phyloP scores from a whole-genome alignment of 2,329 filamentous ascomycete genomes.

The Phaeoacremonium minimum region DNA sequence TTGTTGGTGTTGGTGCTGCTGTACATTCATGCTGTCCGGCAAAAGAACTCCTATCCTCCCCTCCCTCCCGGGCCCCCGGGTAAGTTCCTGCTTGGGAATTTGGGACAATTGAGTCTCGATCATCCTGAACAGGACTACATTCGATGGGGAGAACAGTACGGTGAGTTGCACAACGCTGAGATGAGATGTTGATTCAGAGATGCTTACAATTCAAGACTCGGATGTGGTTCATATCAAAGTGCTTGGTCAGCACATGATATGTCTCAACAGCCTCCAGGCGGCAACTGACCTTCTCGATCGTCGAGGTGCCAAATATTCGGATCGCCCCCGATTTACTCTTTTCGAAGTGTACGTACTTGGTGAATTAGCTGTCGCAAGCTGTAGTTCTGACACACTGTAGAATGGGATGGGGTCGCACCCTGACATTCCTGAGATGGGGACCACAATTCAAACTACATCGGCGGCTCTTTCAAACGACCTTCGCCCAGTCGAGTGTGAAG shows the following conservation, averaged over 20 bases:
- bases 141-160: slow-evolving; percentile 23
- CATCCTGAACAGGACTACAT: slow-evolving; percentile 24
- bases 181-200: background rate
- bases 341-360: slow-evolving; percentile 20
- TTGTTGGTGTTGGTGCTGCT: background rate
- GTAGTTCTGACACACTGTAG: slow-evolving; percentile 8
- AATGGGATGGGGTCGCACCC: slow-evolving; percentile 36
- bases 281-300: slow-evolving; percentile 31
- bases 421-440: slow-evolving; percentile 35
- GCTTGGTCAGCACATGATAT: slow-evolving; percentile 23
- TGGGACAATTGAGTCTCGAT: slow-evolving; percentile 19
- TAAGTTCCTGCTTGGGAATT: slow-evolving; percentile 22
- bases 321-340: slow-evolving; percentile 31
- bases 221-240: slow-evolving; percentile 23
- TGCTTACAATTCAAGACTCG: slow-evolving; percentile 9
- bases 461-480: slow-evolving; percentile 33
- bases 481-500: slow-evolving; percentile 24
- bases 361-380: background rate
- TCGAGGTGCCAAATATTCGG: slow-evolving; percentile 27
- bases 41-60: slow-evolving; percentile 5
- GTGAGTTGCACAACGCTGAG: slow-evolving; percentile 12
- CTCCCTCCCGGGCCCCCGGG: slow-evolving; percentile 23
- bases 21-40: background rate
- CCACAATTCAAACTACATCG: slow-evolving; percentile 34
- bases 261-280: slow-evolving; percentile 27